phyloP scores from a whole-genome alignment of 2,329 filamentous ascomycete species.

The Pseudogymnoascus sp. region DNA sequence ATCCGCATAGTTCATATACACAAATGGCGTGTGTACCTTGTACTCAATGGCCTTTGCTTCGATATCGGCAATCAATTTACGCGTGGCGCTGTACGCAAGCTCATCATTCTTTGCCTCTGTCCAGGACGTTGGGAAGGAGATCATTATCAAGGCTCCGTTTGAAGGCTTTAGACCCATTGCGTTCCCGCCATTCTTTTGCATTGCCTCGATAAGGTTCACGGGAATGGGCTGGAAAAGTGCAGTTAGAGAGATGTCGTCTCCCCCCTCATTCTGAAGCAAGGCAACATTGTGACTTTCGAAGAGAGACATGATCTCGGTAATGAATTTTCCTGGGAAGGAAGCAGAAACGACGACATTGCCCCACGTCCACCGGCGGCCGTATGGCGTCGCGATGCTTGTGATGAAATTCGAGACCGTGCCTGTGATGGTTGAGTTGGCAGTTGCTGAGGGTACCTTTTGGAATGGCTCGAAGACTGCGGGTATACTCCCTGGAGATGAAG shows the following conservation, averaged over 20 bases:
- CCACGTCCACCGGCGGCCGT: background rate
- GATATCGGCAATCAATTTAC: background rate
- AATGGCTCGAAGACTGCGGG: background rate
- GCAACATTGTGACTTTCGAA: background rate
- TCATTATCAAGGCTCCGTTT: slow-evolving; percentile 7
- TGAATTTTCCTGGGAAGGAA: background rate
- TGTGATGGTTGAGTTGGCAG: background rate
- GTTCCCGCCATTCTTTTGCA: background rate
- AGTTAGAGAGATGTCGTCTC: background rate
- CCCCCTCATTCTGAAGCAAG: background rate
- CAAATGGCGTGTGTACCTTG: slow-evolving; percentile 10
- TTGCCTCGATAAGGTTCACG: background rate
- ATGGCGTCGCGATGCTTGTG: background rate
- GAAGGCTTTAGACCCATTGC: background rate
- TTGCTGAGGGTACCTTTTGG: background rate
- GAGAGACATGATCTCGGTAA: background rate
- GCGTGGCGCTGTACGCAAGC: background rate
- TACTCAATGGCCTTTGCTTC: background rate
- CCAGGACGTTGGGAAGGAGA: background rate
- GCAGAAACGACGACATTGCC: background rate
- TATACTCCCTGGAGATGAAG: background rate
- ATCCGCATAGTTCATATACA: slow-evolving; percentile 41
- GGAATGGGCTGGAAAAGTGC: background rate
- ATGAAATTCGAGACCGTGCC: background rate
- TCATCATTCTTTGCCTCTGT: background rate